Evolutionary conservation across 2,329 filamentous ascomycete species (phyloP), one percentile per base, ranked within the genome.

Genomic region (Trichoderma breve): DNA sequence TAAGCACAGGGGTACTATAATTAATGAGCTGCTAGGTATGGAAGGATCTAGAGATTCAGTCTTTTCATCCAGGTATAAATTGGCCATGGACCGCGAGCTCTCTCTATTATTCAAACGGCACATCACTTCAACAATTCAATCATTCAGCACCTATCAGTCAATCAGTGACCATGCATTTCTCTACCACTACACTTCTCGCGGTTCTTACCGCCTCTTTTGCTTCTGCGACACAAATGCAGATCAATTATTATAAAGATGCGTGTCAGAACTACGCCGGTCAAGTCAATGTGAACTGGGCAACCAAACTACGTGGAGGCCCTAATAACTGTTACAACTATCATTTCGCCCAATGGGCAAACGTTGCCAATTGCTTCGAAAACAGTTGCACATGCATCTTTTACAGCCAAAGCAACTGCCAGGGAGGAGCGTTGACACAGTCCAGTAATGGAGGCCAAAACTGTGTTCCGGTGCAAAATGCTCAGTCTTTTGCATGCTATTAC

Each of bases 271-370:
- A 55, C 21, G 39, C n/a, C 1, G 63, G 63, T 9, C 14, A 51
- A 18, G 28, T 66, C 18, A 47, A 66, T 12, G 63, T 66, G 9
- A 55, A n/a, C 15, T 66, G 63, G 63, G 63, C 63, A 3, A 66
- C 63, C 28, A 55, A 66, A 8, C 8, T 66, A 9, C 34, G 36
- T 15, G 47, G 36, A n/a, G 43, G 63, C 3, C 26, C 43, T 6
- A 2, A 21, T n/a, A 66, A 66, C 30, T 66, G 63, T 47, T 66
- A 66, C 63, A 66, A 66, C 43, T 66, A 66, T 18, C 18, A 66
- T 6, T 66, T 18, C 14, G 63, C 43, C 24, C 9, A 9, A 15
- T 51, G 5, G 14, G 43, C 63, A 5, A 55, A 55, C 47, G 34
- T 66, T 34, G 63, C 30, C n/a, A 24, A 51, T 32, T 66, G 63